Evolutionary conservation across 1,139 yeast species (phyloP).

Genomic region (Saccharomyces hybrid): DNA sequence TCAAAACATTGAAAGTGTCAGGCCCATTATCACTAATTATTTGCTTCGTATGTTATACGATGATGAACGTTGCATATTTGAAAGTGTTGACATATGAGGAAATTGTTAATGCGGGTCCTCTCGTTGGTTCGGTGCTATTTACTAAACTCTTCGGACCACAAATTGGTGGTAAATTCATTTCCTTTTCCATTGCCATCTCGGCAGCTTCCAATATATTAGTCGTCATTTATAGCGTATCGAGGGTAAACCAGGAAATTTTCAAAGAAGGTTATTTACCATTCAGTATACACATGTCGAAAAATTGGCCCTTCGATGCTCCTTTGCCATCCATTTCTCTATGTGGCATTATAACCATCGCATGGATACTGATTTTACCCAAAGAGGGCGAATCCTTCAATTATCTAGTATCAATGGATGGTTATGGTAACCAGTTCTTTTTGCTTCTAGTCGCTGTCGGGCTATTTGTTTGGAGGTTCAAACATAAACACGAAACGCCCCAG

Average conservation of each 20-base stretch:
- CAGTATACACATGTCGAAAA: conserved; percentile 45
- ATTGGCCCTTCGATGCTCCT: conserved; percentile 52
- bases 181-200: conserved; percentile 50
- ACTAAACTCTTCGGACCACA: conserved; percentile 47
- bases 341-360: conserved; percentile 28
- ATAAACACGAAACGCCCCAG: conserved; percentile 42
- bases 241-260: conserved; percentile 58
- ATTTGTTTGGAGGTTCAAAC: conserved; percentile 40
- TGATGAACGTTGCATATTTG: conserved; percentile 50
- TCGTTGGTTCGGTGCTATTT: conserved; percentile 52
- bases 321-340: conserved; percentile 37
- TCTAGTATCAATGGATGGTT: conserved; percentile 51
- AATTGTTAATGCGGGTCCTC: conserved; percentile 45
- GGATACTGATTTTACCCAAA: conserved; percentile 42
- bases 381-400: conserved; percentile 49
- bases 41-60: conserved; percentile 43
- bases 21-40: conserved; percentile 49
- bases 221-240: conserved; percentile 49
- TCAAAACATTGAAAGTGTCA: conserved; percentile 48
- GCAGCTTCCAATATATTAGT: conserved; percentile 60
- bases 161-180: conserved; percentile 46
- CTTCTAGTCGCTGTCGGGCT: conserved; percentile 45
- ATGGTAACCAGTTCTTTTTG: conserved; percentile 45
- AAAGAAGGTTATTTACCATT: conserved; percentile 56
- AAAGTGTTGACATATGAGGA: conserved; percentile 48